Conservation (phyloP, 345 rosid genomes). For the Euphorbia lathyris region DNA sequence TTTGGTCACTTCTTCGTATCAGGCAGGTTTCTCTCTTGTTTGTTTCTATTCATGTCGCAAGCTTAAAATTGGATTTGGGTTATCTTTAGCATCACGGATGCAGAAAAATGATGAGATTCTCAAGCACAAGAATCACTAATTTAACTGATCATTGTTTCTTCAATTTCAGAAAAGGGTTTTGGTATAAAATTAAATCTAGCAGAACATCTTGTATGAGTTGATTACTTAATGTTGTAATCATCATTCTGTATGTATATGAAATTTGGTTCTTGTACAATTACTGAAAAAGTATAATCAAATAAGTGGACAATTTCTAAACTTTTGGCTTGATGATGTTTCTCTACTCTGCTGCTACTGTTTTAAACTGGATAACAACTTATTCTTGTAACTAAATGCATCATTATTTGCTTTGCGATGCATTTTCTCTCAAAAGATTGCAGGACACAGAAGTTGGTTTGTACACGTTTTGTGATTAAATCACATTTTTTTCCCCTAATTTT, state of each 20-base stretch:
- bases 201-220: background rate
- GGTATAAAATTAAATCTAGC: background rate
- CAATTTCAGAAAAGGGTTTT: background rate
- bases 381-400: background rate
- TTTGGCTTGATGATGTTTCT: no score
- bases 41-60: background rate
- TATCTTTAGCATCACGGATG: background rate
- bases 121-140: background rate
- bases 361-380: background rate
- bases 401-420: background rate
- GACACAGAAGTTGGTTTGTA: background rate
- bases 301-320: no score
- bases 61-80: background rate
- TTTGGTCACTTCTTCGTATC: constrained; percentile 85
- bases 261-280: background rate
- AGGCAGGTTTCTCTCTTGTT: no score
- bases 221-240: background rate
- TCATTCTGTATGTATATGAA: background rate
- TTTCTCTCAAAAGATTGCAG: background rate
- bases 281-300: background rate
- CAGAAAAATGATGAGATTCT: background rate
- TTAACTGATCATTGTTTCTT: background rate
- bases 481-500: no score
- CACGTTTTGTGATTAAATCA: background rate
- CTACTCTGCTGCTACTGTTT: no score